Evolutionary conservation across 2,329 filamentous ascomycete genomes (phyloP), one percentile per base, ranked within the genome.

Genomic region (Scedosporium boydii): DNA sequence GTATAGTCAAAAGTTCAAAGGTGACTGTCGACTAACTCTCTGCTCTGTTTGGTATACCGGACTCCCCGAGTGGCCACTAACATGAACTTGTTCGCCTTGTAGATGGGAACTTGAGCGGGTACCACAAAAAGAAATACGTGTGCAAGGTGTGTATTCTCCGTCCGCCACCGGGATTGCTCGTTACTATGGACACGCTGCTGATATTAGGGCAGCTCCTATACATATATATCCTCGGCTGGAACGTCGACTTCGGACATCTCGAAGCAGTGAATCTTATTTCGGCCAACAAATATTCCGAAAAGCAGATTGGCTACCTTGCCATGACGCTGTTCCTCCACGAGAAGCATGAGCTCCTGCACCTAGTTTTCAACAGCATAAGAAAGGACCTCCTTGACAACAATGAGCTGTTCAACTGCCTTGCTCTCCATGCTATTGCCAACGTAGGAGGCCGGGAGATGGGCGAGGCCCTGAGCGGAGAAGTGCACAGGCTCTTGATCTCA

Each of bases 111-210:
- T 80, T 99, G 63, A 96, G 89, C 73, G 96, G 95, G 67, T 99
- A 99, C 73, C 92, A 97, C 81, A 97, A 96, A 82, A 99, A 99
- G 84, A 99, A 99, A 89, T 99, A 99, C 74, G 95, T 99, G 68
- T 99, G 95, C 90, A 99, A 99, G 81, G 84, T 86, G 77, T 62
- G 73, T 60, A 5, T 41, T 4, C 48, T 23, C 14, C 51, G 6
- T 6, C 23, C 12, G 2, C 23, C 7, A 23, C 6, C 21, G 2
- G 23, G 10, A 3, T 53, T n/a, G 42, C 26, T 12, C 6, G 6
- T 5, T 10, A 53, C 41, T 2, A 14, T 16, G 9, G 4, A 23
- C 23, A 26, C 5, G 21, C n/a, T 44, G 38, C 41, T 59, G 21
- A 59, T 18, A 18, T 42, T 21, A 9, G 34, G 18, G 61, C 67